Evolutionary conservation across 208 protist species (phyloP).

Genomic region (Acanthamoeba lenticulata): DNA sequence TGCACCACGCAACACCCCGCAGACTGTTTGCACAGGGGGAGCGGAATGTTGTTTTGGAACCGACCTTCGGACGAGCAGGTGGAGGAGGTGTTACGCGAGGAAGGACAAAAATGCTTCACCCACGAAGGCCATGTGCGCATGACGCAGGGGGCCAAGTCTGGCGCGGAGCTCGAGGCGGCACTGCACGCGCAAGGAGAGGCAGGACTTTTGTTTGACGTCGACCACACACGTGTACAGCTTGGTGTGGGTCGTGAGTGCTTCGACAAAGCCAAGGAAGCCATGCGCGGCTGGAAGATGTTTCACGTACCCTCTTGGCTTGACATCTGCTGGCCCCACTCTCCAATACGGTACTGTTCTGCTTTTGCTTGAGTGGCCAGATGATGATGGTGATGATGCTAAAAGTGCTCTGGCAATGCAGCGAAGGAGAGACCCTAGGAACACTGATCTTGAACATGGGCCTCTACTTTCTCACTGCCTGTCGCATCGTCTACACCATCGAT

Average conservation of each 20-base stretch:
- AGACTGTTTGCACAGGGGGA: too few species aligned
- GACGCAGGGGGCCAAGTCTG: background rate
- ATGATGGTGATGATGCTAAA: background rate
- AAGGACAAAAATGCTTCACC: background rate
- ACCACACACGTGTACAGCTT: slow-evolving; percentile 14
- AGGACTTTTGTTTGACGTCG: background rate
- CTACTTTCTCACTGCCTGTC: slow-evolving; percentile 8
- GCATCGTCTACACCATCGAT: slow-evolving; percentile 40
- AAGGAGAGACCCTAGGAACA: slow-evolving; percentile 34
- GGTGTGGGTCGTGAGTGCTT: background rate
- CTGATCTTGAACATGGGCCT: slow-evolving; percentile 44
- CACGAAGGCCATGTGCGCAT: background rate
- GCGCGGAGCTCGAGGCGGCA: background rate
- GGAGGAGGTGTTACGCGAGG: background rate
- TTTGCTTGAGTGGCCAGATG: background rate
- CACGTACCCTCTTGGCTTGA: slow-evolving; percentile 28
- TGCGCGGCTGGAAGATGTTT: slow-evolving; percentile 55
- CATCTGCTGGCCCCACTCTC: slow-evolving; percentile 14
- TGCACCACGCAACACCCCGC: too few species aligned
- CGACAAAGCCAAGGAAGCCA: slow-evolving; percentile 22
- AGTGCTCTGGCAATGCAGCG: background rate
- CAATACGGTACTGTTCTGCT: background rate
- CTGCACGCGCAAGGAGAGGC: background rate
- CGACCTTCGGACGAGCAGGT: background rate
- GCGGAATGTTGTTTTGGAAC: slow-evolving; percentile 40